Base-by-base conservation (phyloP, 179 eudicot genomes). In the Spinacia oleracea region DNA sequence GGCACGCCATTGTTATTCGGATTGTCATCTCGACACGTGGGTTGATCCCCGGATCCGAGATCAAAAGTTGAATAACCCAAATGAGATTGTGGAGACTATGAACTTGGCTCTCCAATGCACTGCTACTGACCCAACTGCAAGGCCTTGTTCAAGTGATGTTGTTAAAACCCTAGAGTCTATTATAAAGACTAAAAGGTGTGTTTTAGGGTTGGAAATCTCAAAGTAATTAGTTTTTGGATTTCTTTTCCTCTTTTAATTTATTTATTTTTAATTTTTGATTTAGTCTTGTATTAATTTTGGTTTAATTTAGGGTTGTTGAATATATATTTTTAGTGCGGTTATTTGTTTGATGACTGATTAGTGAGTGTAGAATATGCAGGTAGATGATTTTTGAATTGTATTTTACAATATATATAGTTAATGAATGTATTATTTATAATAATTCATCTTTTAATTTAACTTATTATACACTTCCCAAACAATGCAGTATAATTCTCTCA, bases 1-100 rank as follows among this genome's bases (percentile, higher is more conserved):
- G 97, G 97, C 97, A 16, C 84, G 87, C 4, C 89, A 91, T 12
- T 91, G 97, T 85, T 94, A 94, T 84, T 88, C 97, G 1, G 97
- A 94, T 20, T 90, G 97, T 68, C 97, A 89, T 84, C 87, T 94
- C 5, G 97, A 93, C 78, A 78, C 85, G 67, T 94, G 98, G 98
- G 83, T 90, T 16, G 93, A 91, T 85, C 88, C 93, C 0, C 70
- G 14, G 11, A 81, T 93, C 56, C 87, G 70, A 81, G 82, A 71
- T 12, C 66, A 79, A 9, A 75, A 50, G 4, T 38, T 72, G 35
- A 80, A 76, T 25, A 72, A 86, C 42, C 90, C 82, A n/a, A 86
- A 85, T 59, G 86, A 86, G 70, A 87, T 94, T 4, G 94, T 93
- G 0, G 97, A 90, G 89, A 81, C 72, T 25, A 93, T 94, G 98